Percentiles rank a stretch among this genome's conserved stretches.
Conservation (phyloP, 2,329 filamentous ascomycete species). For the Colletotrichum tofieldiae region DNA sequence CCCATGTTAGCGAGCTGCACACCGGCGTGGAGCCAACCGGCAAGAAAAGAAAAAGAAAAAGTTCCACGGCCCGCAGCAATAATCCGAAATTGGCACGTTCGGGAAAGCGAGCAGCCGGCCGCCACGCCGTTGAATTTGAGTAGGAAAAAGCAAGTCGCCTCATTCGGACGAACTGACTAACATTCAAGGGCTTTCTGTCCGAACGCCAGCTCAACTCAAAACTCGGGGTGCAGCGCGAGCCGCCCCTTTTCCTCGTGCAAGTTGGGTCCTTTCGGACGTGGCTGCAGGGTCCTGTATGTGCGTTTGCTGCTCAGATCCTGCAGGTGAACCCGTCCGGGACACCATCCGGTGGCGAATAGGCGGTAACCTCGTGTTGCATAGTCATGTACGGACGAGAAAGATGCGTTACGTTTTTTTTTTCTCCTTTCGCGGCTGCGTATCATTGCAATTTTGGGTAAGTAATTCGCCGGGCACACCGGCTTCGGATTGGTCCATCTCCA, state of each 20-base stretch:
- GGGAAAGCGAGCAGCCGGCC: not conserved
- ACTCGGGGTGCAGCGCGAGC: no score
- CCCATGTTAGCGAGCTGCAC: not conserved
- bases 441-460: not conserved
- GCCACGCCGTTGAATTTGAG: not conserved
- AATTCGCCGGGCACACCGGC: not conserved
- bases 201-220: not conserved
- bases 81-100: not conserved
- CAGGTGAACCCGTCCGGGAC: constrained; percentile 1
- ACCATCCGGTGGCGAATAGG: not conserved
- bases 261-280: not conserved
- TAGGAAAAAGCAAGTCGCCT: not conserved
- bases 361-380: not conserved
- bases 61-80: not conserved
- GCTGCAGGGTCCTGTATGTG: constrained; percentile 14
- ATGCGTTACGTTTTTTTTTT: not conserved
- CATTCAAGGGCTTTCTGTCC: no score
- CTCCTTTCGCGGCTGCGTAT: not conserved
- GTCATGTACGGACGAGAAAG: not conserved
- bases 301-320: constrained; percentile 3
- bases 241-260: not conserved
- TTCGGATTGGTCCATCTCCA: no score
- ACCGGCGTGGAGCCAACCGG: not conserved
- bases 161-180: not conserved
- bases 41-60: not conserved